Conservation (phyloP, 805 yeast genomes). For the Kodamaea jinghongensis region DNA sequence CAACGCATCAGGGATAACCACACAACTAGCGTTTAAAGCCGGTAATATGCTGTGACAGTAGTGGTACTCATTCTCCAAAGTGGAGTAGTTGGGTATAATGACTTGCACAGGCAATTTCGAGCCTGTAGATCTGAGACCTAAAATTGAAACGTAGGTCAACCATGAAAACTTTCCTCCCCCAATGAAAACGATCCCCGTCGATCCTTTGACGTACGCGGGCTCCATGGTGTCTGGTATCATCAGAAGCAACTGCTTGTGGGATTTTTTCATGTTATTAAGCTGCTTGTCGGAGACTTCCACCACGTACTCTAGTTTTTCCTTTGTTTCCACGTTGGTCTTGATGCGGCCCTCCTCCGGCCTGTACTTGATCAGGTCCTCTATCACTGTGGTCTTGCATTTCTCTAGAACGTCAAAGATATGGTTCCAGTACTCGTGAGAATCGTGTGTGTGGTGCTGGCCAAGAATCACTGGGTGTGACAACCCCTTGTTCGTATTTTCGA, state of each 20-base stretch:
- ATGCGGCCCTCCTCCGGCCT: slow-evolving; percentile 16
- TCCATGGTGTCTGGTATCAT: slow-evolving; percentile 20
- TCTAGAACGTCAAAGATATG: slow-evolving; percentile 24
- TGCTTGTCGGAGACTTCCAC: slow-evolving; percentile 24
- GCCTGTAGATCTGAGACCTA: slow-evolving; percentile 35
- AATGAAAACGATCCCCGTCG: slow-evolving; percentile 32
- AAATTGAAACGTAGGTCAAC: slow-evolving; percentile 32
- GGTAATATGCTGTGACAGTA: slow-evolving; percentile 56
- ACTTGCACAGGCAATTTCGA: slow-evolving; percentile 39
- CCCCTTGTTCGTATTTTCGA: too few relatives aligned
- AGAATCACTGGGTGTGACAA: slow-evolving; percentile 1
- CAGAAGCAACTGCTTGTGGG: slow-evolving; percentile 20
- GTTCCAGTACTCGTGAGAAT: slow-evolving; percentile 28
- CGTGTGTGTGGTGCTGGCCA: slow-evolving; percentile 9
- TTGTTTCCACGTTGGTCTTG: slow-evolving; percentile 18
- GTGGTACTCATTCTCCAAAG: slow-evolving; percentile 29
- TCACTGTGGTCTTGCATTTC: slow-evolving; percentile 15
- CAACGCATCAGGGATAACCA: slow-evolving; percentile 42
- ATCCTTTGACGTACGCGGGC: slow-evolving; percentile 19
- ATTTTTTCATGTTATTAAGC: slow-evolving; percentile 19
- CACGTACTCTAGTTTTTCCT: slow-evolving; percentile 23
- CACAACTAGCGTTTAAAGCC: slow-evolving; percentile 60
- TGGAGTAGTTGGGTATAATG: slow-evolving; percentile 31
- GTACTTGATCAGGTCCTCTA: slow-evolving; percentile 17
- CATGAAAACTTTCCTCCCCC: slow-evolving; percentile 38